Conservation (phyloP, 495 filamentous ascomycete genomes). For the Tuber indicum region DNA sequence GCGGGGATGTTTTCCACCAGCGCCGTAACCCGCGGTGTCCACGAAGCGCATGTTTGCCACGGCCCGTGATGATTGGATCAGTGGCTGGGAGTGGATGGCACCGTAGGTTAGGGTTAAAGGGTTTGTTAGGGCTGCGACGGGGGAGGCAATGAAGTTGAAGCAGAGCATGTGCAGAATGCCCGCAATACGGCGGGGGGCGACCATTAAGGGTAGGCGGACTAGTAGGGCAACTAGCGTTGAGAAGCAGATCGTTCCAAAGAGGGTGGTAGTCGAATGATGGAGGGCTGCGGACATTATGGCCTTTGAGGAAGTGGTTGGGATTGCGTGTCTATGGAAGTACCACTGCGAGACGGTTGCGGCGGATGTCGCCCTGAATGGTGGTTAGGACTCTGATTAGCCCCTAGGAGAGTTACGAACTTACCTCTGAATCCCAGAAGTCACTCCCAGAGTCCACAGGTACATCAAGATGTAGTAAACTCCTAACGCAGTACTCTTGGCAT, state of each 20-base stretch:
- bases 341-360: slow-evolving; percentile 95
- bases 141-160: slow-evolving; percentile 75
- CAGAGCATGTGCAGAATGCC: slow-evolving; percentile 51
- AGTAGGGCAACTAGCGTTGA: slow-evolving; percentile 72
- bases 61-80: slow-evolving; percentile 66
- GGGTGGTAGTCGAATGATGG: slow-evolving; percentile 67
- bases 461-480: slow-evolving; percentile 82
- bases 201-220: slow-evolving; percentile 75
- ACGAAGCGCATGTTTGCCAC: slow-evolving; percentile 73
- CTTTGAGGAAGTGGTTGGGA: slow-evolving; percentile 65
- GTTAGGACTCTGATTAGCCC: slow-evolving; percentile 12
- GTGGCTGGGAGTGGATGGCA: slow-evolving; percentile 82
- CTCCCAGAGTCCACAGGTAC: slow-evolving; percentile 88
- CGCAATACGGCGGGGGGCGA: slow-evolving; percentile 69
- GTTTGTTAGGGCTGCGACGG: slow-evolving; percentile 76
- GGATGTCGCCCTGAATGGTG: slow-evolving; percentile 59
- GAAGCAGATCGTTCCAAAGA: slow-evolving; percentile 89
- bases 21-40: slow-evolving; percentile 47
- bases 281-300: slow-evolving; percentile 78
- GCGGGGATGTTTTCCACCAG: slow-evolving; percentile 44
- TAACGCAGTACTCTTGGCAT: slow-evolving; percentile 83
- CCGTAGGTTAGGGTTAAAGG: slow-evolving; percentile 87
- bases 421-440: slow-evolving; percentile 75
- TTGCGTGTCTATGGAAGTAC: slow-evolving; percentile 91
- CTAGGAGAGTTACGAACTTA: slow-evolving; percentile 10